Conservation (phyloP, 768 basidiomycete genomes). For the Russula ochroleuca region DNA sequence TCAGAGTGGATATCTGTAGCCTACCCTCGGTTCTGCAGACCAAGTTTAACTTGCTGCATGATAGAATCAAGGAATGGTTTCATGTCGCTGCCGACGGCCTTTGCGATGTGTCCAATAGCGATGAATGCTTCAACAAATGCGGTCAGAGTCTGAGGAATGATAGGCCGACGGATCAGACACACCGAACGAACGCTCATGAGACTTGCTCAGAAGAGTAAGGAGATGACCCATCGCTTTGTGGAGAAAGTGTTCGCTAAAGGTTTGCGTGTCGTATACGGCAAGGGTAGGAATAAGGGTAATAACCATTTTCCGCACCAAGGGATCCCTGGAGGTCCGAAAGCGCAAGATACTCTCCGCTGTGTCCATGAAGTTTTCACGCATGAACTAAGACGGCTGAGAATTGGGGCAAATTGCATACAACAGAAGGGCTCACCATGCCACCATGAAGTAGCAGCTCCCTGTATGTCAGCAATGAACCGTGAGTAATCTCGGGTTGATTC, state of each 20-base stretch:
- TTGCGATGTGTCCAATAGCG: slow-evolving; percentile 93
- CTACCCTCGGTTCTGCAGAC: slow-evolving; percentile 84
- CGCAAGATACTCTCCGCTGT: slow-evolving; percentile 87
- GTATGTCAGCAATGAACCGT: slow-evolving; percentile 89
- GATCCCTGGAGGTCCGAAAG: slow-evolving; percentile 84
- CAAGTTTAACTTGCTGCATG: slow-evolving; percentile 82
- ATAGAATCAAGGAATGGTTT: slow-evolving; percentile 91
- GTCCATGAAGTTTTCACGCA: slow-evolving; percentile 81
- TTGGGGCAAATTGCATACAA: background rate
- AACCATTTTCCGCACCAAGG: slow-evolving; percentile 87
- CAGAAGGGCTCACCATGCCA: slow-evolving; percentile 66
- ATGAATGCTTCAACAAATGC: slow-evolving; percentile 66
- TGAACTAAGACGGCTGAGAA: slow-evolving; percentile 50
- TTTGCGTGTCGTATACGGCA: slow-evolving; percentile 90
- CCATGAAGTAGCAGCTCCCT: slow-evolving; percentile 88
- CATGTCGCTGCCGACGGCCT: slow-evolving; percentile 90
- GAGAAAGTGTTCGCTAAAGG: slow-evolving; percentile 82
- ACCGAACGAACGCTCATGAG: slow-evolving; percentile 86
- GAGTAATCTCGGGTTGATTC: slow-evolving; percentile 80
- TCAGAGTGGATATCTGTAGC: slow-evolving; percentile 24
- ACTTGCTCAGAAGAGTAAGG: slow-evolving; percentile 83
- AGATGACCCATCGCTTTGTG: slow-evolving; percentile 94
- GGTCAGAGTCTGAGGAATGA: slow-evolving; percentile 17
- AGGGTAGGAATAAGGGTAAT: slow-evolving; percentile 94
- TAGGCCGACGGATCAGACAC: slow-evolving; percentile 26